Evolutionary conservation across 2,329 filamentous ascomycete species (phyloP).

Genomic region (Beauveria asiatica): DNA sequence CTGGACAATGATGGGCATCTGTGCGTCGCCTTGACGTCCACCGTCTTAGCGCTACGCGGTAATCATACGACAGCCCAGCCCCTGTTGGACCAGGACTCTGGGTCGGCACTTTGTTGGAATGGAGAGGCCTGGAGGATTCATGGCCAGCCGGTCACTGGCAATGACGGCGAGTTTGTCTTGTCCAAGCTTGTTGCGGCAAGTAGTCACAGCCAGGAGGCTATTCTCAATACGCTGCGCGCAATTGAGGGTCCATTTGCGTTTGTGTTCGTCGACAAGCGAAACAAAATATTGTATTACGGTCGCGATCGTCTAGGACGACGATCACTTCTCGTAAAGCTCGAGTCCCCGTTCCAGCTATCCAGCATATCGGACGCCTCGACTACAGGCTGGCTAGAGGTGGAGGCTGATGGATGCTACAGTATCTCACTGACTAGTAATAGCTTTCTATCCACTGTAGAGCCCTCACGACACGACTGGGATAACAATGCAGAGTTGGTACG

Average conservation of each 20-base stretch:
- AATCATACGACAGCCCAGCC: slow-evolving; percentile 65
- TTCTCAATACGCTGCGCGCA: slow-evolving; percentile 46
- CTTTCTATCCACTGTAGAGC: slow-evolving; percentile 9
- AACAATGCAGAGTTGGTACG: slow-evolving; percentile 37
- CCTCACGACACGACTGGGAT: slow-evolving; percentile 23
- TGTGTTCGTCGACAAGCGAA: slow-evolving; percentile 63
- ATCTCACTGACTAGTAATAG: slow-evolving; percentile 40
- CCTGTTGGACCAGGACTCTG: slow-evolving; percentile 45
- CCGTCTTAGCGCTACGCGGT: slow-evolving; percentile 85
- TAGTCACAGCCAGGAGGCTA: slow-evolving; percentile 21
- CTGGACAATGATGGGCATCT: slow-evolving; percentile 21
- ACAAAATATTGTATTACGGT: slow-evolving; percentile 64
- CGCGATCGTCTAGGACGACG: slow-evolving; percentile 81
- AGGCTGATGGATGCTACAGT: slow-evolving; percentile 73
- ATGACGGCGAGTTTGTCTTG: slow-evolving; percentile 70
- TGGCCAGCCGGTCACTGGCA: slow-evolving; percentile 52
- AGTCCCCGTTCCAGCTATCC: slow-evolving; percentile 50
- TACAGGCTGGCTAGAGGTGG: slow-evolving; percentile 65
- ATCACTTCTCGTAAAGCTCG: slow-evolving; percentile 59
- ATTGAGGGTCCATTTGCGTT: slow-evolving; percentile 86
- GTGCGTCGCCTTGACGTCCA: slow-evolving; percentile 62
- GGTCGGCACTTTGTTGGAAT: slow-evolving; percentile 86
- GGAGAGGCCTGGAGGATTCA: slow-evolving; percentile 84
- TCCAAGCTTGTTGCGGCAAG: slow-evolving; percentile 43
- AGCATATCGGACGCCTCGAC: slow-evolving; percentile 55